Conservation (phyloP, 2,329 filamentous ascomycete species). For the Pseudocercospora fuligena region DNA sequence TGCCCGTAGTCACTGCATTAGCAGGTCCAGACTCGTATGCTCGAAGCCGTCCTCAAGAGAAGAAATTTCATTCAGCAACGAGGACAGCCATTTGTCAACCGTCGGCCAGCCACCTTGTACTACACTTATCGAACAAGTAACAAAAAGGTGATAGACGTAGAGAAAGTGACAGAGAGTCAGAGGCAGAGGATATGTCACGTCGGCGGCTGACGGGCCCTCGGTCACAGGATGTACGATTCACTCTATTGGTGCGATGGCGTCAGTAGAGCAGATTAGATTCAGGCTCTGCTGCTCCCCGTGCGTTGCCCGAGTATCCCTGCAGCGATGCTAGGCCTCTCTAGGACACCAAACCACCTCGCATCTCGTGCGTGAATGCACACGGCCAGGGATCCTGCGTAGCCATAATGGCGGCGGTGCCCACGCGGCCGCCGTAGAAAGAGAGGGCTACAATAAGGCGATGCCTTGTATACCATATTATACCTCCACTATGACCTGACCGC, state of each 20-base stretch:
- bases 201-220: conserved; percentile 6
- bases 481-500: background rate
- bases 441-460: background rate
- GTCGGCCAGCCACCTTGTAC: background rate
- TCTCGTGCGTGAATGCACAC: conserved; percentile 3
- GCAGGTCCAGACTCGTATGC: conserved; percentile 1
- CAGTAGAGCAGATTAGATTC: background rate
- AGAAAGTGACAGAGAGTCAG: conserved; percentile 7
- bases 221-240: background rate
- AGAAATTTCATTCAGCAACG: background rate
- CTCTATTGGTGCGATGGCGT: conserved; percentile 10
- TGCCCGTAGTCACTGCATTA: conserved; percentile 9
- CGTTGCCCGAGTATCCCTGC: background rate
- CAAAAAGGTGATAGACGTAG: background rate
- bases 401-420: conserved; percentile 2
- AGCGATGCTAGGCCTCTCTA: conserved; percentile 2
- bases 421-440: background rate
- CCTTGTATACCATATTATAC: background rate
- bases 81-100: background rate
- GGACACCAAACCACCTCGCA: background rate
- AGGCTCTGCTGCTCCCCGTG: conserved; percentile 8
- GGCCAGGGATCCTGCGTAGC: conserved; percentile 8
- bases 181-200: conserved; percentile 5
- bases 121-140: background rate
- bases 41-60: background rate